Conservation (phyloP, 1,284 basidiomycete genomes). For the Rhodotorula sp. region DNA sequence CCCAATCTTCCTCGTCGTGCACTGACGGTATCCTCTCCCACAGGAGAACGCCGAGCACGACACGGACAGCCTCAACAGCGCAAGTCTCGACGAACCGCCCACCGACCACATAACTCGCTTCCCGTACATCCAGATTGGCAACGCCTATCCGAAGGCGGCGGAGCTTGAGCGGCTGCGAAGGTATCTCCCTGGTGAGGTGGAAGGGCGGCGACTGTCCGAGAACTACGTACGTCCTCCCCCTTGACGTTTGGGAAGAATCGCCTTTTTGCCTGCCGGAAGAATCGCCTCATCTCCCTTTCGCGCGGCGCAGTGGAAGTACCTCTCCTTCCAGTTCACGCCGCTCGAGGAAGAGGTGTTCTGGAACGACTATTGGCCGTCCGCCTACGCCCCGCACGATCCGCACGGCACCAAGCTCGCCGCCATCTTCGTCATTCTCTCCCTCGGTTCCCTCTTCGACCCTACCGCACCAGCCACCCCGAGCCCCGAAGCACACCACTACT, state of each 20-base stretch:
- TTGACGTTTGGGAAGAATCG: too few species aligned
- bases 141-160: not conserved
- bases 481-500: conserved; percentile 32
- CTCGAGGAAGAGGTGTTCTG: conserved; percentile 24
- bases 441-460: conserved; percentile 46
- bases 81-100: too few species aligned
- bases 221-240: conserved; percentile 33
- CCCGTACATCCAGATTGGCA: conserved; percentile 22
- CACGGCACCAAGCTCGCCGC: conserved; percentile 43
- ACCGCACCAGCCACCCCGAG: conserved; percentile 37
- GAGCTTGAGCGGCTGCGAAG: conserved; percentile 26
- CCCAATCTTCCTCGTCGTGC: too few species aligned
- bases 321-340: conserved; percentile 37
- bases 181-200: conserved; percentile 8
- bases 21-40: not conserved
- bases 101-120: conserved; percentile 5
- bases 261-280: not conserved
- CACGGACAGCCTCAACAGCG: not conserved
- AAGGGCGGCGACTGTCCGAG: conserved; percentile 9
- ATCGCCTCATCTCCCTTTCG: too few species aligned
- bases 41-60: not conserved
- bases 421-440: conserved; percentile 45
- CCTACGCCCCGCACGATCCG: conserved; percentile 23
- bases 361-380: conserved; percentile 31
- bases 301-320: conserved; percentile 6